Base-by-base conservation (phyloP, 768 basidiomycete species). In the Exsudoporus frostii region DNA sequence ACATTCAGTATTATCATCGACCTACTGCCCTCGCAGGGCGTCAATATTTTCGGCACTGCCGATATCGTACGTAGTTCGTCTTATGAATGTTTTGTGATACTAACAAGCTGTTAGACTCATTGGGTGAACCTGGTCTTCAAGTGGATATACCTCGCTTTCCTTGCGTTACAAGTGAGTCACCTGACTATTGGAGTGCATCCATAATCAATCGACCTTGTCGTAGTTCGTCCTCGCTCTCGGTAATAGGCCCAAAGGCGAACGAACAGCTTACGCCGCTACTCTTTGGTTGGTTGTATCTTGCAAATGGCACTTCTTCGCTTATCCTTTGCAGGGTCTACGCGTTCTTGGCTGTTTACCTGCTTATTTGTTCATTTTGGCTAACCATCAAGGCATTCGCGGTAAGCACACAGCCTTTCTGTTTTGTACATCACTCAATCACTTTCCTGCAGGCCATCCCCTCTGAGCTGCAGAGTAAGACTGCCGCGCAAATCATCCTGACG, bases 1-100 rank as follows among this genome's bases (percentile, higher is more conserved):
- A 95, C 90, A n/a, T 96, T 96, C 79, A 86, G 85, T 55, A 95
- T 96, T 72, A 92, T 96, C 69, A 91, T 96, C 78, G 85, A 93
- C 63, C 80, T 97, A 38, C 77, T 94, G 14, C 88, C 89, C 52
- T 47, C 75, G 68, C 62, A 70, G 32, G 10, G 54, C 0, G 77
- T 84, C 53, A 55, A 74, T 42, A 73, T 94, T 48, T 97, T 97
- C 57, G 92, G 90, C 39, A 93, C 83, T 29, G 72, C 64, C 0
- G 74, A 65, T 6, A 68, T 92, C 19, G 92, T 95, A 64, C 53
- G 90, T 45, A 22, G 25, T 74, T n/a, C 25, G 25, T 32, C 46
- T 24, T 34, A 33, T 25, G 14, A 13, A 20, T 37, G 9, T 11
- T 39, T 29, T 20, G 15, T 29, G 5, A 13, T 30, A 34, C 41